Evolutionary conservation across 2,329 filamentous ascomycete genomes (phyloP).

Genomic region (Calonectria honghensis): DNA sequence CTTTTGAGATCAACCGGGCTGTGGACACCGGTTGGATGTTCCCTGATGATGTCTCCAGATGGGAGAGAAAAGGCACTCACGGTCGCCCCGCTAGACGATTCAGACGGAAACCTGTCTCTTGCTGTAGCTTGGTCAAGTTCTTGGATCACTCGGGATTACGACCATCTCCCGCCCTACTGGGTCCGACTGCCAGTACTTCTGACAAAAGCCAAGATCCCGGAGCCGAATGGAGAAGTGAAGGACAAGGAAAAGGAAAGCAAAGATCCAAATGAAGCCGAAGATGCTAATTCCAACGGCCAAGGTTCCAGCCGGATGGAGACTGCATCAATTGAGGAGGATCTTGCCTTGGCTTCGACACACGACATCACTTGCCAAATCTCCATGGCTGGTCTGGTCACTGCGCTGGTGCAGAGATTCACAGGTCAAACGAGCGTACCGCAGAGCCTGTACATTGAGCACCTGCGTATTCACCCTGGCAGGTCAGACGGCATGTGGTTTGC

Average conservation of each 20-base stretch:
- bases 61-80: conserved; percentile 69
- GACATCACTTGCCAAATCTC: conserved; percentile 71
- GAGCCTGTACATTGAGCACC: conserved; percentile 68
- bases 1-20: conserved; percentile 74
- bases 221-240: neutral
- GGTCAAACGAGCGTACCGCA: conserved; percentile 56
- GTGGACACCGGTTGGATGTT: conserved; percentile 77
- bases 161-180: conserved; percentile 77
- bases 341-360: conserved; percentile 48
- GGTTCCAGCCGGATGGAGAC: conserved; percentile 47
- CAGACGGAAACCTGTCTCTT: conserved; percentile 76
- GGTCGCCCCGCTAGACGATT: conserved; percentile 74
- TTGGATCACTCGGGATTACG: conserved; percentile 72
- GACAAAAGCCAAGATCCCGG: neutral
- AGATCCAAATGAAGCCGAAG: conserved; percentile 24
- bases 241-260: conserved; percentile 11
- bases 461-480: conserved; percentile 60
- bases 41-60: conserved; percentile 73
- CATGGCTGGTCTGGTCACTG: conserved; percentile 66
- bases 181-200: conserved; percentile 65
- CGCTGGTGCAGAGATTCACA: conserved; percentile 63
- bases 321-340: conserved; percentile 61
- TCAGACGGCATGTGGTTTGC: conserved; percentile 74
- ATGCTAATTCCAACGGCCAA: conserved; percentile 30
- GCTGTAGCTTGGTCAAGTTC: conserved; percentile 73